A percentile compares a stretch with the other conserved stretches of the same genome.
phyloP scores from a whole-genome alignment of 305 asterid genomes.

The Salvia sclarea region DNA sequence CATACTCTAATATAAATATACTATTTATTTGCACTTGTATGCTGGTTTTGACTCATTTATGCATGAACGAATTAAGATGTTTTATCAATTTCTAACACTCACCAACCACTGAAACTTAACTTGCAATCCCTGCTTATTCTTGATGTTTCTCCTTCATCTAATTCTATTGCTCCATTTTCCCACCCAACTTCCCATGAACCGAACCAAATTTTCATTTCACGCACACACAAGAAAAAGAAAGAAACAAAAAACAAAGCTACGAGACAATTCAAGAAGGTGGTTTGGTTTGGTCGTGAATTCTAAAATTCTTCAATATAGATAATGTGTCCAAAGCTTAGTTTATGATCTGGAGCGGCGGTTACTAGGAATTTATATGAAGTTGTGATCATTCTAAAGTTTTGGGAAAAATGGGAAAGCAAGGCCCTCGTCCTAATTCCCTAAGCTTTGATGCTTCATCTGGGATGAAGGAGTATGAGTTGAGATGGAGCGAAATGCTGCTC shows the following conservation, averaged over 20 bases:
- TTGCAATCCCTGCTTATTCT: slow-evolving; percentile 43
- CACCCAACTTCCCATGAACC: slow-evolving; percentile 31
- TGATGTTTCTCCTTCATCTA: slow-evolving; percentile 49
- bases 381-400: not conserved
- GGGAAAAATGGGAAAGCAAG: slow-evolving; percentile 52
- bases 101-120: slow-evolving; percentile 53
- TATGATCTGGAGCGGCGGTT: slow-evolving; percentile 10
- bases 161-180: slow-evolving; percentile 33
- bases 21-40: not conserved
- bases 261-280: not conserved
- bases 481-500: slow-evolving; percentile 42
- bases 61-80: not conserved
- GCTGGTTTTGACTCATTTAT: slow-evolving; percentile 22
- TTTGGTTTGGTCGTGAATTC: not conserved
- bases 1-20: not conserved
- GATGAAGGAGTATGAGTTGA: slow-evolving; percentile 40
- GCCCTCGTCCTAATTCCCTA: slow-evolving; percentile 36
- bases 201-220: not conserved
- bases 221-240: not conserved
- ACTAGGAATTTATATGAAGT: not conserved
- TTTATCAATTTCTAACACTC: slow-evolving; percentile 18
- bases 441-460: slow-evolving; percentile 37
- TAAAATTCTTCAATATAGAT: not conserved
- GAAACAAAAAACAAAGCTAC: not conserved
- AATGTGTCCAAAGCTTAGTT: slow-evolving; percentile 12